Base-by-base conservation (phyloP, 495 filamentous ascomycete genomes). In the Tuber magnatum region DNA sequence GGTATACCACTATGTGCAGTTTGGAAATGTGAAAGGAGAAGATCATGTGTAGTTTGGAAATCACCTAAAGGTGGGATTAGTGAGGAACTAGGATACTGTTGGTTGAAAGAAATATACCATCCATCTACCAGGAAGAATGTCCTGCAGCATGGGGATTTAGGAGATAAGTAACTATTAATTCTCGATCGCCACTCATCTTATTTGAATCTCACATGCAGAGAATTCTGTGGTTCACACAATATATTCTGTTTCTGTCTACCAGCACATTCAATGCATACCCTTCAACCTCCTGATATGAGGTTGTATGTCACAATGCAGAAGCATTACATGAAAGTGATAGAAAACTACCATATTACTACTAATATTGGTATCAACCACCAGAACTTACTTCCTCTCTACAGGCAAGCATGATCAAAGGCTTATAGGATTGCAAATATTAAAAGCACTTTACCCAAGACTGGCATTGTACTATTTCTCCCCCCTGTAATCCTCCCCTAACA, bases 41-140 rank as follows among this genome's bases (percentile, higher is more conserved):
- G 72, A 77, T 46, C 8, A 65, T 0, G 20, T 48, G 5, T 1
- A 7, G 22, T 74, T 77, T 22, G 22, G 18, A 42, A 69, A 14
- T 74, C 68, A 3, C 22, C 42, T 22, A 77, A 73, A 10, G 56
- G 75, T 38, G 71, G 65, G 72, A 74, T 65, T 0, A 71, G 71
- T 35, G 22, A 77, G 10, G 18, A 32, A 10, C 12, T 71, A 1
- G 73, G 41, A 16, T 71, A 48, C 40, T 35, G 40, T 20, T 71
- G 73, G 72, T 43, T 74, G 12, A 76, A 73, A 41, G 35, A 70
- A 14, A 51, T 80, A 46, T 75, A 76, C 43, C 2, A 61, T 61
- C 51, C 51, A 12, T 28, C 0, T n/a, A 61, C n/a, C 51, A 12
- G n/a, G 24, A 28, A 16, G 32, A 61, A 61, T 28, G 48, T 56